Evolutionary conservation across 2,329 filamentous ascomycete genomes (phyloP), one percentile per base, ranked within the genome.

Genomic region (Calonectria leucothoes): DNA sequence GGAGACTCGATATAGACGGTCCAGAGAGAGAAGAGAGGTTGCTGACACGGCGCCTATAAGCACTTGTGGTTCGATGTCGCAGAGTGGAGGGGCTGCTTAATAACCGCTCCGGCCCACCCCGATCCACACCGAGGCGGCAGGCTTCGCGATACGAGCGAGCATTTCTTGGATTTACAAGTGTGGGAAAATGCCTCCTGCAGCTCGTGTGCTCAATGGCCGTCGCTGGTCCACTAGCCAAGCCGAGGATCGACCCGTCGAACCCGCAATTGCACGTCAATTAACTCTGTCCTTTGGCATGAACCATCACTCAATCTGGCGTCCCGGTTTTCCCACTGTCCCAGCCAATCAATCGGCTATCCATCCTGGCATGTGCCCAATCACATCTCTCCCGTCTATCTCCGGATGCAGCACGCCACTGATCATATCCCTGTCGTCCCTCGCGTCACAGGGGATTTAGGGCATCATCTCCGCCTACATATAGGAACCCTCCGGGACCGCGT

Each of bases 101-200:
- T 61, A 61, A 61, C 55, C 55, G 35, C 55, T 61, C 55, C 55
- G 55, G 55, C 33, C 55, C 55, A 61, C 55, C 55, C 55, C 55
- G 55, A 39, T 61, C 55, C 35, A 61, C 33, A 61, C 37, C 55
- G 35, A 61, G 35, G 37, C 55, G 35, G 33, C 55, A 39, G 25
- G 11, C 25, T 20, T 61, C 12, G 17, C 55, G 20, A 37, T 25
- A 33, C 29, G 20, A 45, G 33, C 25, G 7, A 10, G 20, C n/a
- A 17, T 33, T 31, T 31, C 27, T 31, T 3, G 49, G 29, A 17
- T n/a, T 20, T 5, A 29, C 23, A 20, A n/a, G 2, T 20, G 4
- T 33, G 23, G 33, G 15, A 23, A 5, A 55, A 17, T 17, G 8
- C 27, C 12, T n/a, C 4, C 4, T 55, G 4, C 29, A 12, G 27